phyloP scores from a whole-genome alignment of 805 yeast species.

The Komagataella populi region DNA sequence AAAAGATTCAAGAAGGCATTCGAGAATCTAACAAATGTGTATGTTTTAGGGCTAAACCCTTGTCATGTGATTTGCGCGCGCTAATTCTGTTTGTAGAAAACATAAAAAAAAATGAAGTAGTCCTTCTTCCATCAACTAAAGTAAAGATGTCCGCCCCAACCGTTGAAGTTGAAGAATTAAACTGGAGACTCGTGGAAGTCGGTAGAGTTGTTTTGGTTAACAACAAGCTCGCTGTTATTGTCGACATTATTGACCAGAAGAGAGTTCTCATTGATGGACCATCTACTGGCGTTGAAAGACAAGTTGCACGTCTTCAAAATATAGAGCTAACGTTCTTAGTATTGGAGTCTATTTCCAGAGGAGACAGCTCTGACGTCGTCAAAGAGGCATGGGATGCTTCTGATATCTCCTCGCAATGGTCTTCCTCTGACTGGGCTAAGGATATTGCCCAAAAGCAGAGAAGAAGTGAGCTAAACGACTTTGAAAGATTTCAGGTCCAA shows the following conservation, averaged over 20 bases:
- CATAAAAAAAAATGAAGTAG: conserved; percentile 18
- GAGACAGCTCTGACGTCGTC: conserved; percentile 77
- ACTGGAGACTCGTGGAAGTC: conserved; percentile 99
- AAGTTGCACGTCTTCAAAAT: conserved; percentile 76
- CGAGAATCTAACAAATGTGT: not conserved
- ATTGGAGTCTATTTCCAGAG: conserved; percentile 80
- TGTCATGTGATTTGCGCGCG: not conserved
- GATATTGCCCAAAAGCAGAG: conserved; percentile 91
- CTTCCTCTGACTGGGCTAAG: conserved; percentile 92
- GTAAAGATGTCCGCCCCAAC: conserved; percentile 30
- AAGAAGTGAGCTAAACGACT: conserved; percentile 89
- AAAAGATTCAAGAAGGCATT: not conserved
- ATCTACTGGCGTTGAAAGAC: conserved; percentile 63
- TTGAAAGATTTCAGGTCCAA: conserved; percentile 98
- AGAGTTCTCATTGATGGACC: conserved; percentile 98
- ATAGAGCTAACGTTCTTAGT: conserved; percentile 90
- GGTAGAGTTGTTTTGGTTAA: conserved; percentile 96
- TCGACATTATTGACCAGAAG: conserved; percentile 98
- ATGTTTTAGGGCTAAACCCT: not conserved
- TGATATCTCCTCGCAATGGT: conserved; percentile 83
- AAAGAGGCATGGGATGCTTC: conserved; percentile 90
- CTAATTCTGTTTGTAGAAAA: conserved; percentile 1
- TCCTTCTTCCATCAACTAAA: not conserved
- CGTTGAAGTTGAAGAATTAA: conserved; percentile 66
- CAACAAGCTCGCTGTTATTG: conserved; percentile 92